Evolutionary conservation across 805 yeast genomes (phyloP), one percentile per base, ranked within the genome.

Genomic region (Teunomyces atbi): DNA sequence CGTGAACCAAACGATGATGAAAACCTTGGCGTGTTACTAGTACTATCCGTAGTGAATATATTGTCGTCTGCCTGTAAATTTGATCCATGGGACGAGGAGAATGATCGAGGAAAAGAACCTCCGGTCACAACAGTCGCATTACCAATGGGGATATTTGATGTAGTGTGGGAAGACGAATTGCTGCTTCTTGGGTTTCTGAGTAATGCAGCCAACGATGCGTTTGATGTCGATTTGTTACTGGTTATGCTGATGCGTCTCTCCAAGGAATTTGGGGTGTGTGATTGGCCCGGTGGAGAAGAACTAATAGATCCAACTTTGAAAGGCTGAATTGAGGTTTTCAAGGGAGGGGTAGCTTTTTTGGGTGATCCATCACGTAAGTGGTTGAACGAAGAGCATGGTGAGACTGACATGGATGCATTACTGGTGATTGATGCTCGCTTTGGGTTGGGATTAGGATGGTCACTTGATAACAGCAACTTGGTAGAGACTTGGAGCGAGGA

Each of bases 1-100:
- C 87, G 68, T n/a, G 83, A 82, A 0, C 88, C 87, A 62, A 84
- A 84, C 0, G 91, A 83, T 0, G 92, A 82, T 2, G 88, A 78
- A 53, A 83, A 85, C 51, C 82, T 74, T 1, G 87, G 84, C 0
- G 83, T 71, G 27, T 58, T 70, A 20, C 32, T 28, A 4, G 66
- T 55, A 39, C 58, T 61, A 16, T 64, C 70, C 2, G 50, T 48
- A 21, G 57, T 40, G 13, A 53, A 57, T 11, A 52, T 46, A 34
- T 60, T 61, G n/a, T 55, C 61, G 18, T 69, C 74, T 19, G 52
- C 53, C n/a, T 45, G 58, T n/a, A 58, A 45, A 15, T 59, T 61
- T 3, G 68, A 65, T 5, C 74, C 75, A 51, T 68, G 74, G 0
- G 74, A 68, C 3, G 76, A 71, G 0, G 74, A 63, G 4, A 67